Conservation (phyloP, 1,284 basidiomycete species). For the Puccinia hordei region DNA sequence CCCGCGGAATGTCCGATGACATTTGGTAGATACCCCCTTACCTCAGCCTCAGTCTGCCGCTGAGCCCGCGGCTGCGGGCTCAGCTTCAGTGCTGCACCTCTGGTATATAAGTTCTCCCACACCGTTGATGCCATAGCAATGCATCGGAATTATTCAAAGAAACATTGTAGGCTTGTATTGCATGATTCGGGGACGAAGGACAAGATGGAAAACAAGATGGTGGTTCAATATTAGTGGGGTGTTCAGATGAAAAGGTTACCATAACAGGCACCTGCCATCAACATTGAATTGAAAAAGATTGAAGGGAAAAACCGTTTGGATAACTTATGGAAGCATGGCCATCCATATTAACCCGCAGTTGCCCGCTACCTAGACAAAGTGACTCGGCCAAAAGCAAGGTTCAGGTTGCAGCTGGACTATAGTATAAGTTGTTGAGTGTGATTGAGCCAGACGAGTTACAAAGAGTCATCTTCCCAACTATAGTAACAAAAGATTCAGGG, state of each 20-base stretch:
- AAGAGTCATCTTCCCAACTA: conserved; percentile 17
- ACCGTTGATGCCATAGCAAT: conserved; percentile 32
- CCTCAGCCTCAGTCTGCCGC: too few species aligned
- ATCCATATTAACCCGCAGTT: not conserved
- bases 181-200: not conserved
- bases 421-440: conserved; percentile 17
- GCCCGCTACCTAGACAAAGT: not conserved
- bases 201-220: too few species aligned
- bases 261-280: not conserved
- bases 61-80: too few species aligned
- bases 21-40: too few species aligned
- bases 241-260: not conserved
- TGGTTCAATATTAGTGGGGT: not conserved
- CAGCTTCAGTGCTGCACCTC: too few species aligned
- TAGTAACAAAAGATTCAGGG: not conserved
- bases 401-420: not conserved
- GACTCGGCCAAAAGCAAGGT: not conserved
- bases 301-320: not conserved
- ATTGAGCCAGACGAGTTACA: not conserved
- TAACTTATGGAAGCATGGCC: not conserved
- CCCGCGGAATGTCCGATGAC: too few species aligned
- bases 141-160: not conserved
- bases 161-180: not conserved
- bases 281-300: not conserved
- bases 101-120: too few species aligned